Evolutionary conservation across 495 filamentous ascomycete genomes (phyloP).

Genomic region (Aspergillus funiculosus): DNA sequence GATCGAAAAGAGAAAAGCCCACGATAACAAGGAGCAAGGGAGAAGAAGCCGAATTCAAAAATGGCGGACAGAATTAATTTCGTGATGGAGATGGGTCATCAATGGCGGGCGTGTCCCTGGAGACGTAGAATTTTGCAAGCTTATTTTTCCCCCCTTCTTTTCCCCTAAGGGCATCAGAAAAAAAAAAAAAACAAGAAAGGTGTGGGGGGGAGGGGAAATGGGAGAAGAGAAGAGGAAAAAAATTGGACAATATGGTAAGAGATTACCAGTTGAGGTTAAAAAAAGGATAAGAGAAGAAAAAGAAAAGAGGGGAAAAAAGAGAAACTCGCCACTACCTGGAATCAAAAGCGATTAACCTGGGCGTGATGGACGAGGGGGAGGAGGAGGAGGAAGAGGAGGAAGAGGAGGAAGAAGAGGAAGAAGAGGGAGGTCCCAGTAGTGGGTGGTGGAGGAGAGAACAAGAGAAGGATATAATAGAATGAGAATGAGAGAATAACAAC

Average conservation of each 20-base stretch:
- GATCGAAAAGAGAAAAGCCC: constrained; percentile 8
- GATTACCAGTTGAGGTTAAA: constrained; percentile 1
- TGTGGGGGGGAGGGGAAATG: constrained; percentile 9
- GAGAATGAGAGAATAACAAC: constrained; percentile 1
- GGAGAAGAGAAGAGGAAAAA: constrained; percentile 4
- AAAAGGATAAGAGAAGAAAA: constrained; percentile 3
- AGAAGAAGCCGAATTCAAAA: background rate
- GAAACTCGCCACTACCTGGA: constrained; percentile 18
- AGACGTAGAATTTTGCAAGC: constrained; percentile 3
- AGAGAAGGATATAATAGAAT: constrained; percentile 10
- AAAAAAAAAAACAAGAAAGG: constrained; percentile 17
- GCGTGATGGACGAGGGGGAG: background rate
- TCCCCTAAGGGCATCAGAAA: constrained; percentile 15
- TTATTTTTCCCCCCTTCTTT: constrained; percentile 17
- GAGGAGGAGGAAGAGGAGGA: background rate
- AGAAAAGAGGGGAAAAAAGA: constrained; percentile 12
- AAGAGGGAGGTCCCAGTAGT: constrained; percentile 4
- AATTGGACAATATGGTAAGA: constrained; percentile 11
- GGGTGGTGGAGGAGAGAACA: constrained; percentile 4
- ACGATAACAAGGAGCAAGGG: constrained; percentile 16
- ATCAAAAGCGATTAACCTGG: constrained; percentile 4
- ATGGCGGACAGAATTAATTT: constrained; percentile 14
- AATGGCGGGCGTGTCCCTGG: constrained; percentile 25
- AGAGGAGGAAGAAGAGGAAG: constrained; percentile 3
- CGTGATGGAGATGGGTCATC: constrained; percentile 24